These are phyloP conservation scores for Ganoderma boninense DNA, from an alignment of 1,284 basidiomycete species.

Conservation along the genomic window DNA sequence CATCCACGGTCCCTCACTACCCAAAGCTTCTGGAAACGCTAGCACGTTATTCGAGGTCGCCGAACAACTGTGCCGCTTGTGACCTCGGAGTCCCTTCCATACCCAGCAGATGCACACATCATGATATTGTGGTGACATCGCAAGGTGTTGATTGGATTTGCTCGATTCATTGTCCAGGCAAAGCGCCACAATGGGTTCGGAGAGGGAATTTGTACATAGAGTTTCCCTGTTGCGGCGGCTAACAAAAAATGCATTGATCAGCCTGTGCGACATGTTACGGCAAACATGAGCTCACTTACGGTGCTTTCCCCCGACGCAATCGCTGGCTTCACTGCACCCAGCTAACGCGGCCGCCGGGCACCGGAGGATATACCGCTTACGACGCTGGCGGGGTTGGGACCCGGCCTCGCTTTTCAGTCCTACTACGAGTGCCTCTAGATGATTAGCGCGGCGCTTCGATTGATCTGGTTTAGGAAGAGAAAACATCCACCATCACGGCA, in stretches of 20 bases:
- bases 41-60: background rate
- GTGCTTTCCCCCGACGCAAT: slow-evolving; percentile 1
- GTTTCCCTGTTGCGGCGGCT: background rate
- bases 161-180: background rate
- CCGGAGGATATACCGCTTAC: background rate
- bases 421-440: too few relatives aligned
- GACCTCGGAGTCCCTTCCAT: background rate
- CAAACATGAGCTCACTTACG: background rate
- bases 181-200: background rate
- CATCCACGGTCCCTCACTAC: background rate
- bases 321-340: background rate
- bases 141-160: background rate
- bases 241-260: background rate
- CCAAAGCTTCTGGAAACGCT: background rate
- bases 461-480: background rate
- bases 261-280: background rate
- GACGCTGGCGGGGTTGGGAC: background rate
- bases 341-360: background rate
- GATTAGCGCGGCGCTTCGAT: background rate
- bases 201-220: background rate
- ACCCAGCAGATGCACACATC: background rate
- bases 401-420: too few relatives aligned
- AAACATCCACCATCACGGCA: background rate
- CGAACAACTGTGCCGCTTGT: background rate
- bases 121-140: background rate